These are phyloP conservation scores for Rhizopogon rudus DNA, from an alignment of 768 basidiomycete species.

Conservation along the genomic window DNA sequence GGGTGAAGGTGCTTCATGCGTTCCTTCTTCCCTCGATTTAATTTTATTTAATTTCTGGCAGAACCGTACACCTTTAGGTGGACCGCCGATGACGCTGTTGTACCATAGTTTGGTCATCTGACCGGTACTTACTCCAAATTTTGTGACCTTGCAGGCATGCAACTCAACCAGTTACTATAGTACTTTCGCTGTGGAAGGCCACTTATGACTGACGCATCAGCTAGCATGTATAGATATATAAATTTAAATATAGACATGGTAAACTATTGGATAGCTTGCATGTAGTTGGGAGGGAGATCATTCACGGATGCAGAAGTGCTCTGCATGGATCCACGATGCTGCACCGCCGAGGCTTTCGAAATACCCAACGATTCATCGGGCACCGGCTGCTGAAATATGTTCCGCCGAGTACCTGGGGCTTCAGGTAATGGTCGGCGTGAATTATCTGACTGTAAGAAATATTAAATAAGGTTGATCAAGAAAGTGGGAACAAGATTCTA, in stretches of 20 bases:
- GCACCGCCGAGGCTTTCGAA: background rate
- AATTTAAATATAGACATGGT: background rate
- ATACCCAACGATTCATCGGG: background rate
- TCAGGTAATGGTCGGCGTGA: conserved; percentile 17
- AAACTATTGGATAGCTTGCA: conserved; percentile 7
- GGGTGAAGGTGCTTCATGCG: no score
- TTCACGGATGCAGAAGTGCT: conserved; percentile 9
- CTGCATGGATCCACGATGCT: conserved; percentile 3
- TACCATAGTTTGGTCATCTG: no score
- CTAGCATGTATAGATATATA: background rate
- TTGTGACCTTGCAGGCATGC: no score
- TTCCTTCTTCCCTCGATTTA: no score
- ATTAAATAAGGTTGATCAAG: background rate
- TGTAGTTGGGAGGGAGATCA: conserved; percentile 21
- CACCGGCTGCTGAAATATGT: background rate
- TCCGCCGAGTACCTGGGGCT: conserved; percentile 12
- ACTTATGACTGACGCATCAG: background rate
- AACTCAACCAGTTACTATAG: no score
- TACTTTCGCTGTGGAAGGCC: no score
- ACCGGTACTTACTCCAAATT: no score
- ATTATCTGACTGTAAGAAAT: conserved; percentile 3
- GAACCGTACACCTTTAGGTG: no score
- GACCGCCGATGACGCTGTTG: no score
- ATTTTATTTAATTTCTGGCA: no score
- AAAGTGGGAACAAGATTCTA: background rate